Evolutionary conservation across 371 early-diverging fungal species (phyloP), one percentile per base, ranked within the genome.

Genomic region (Mortierella sp.): DNA sequence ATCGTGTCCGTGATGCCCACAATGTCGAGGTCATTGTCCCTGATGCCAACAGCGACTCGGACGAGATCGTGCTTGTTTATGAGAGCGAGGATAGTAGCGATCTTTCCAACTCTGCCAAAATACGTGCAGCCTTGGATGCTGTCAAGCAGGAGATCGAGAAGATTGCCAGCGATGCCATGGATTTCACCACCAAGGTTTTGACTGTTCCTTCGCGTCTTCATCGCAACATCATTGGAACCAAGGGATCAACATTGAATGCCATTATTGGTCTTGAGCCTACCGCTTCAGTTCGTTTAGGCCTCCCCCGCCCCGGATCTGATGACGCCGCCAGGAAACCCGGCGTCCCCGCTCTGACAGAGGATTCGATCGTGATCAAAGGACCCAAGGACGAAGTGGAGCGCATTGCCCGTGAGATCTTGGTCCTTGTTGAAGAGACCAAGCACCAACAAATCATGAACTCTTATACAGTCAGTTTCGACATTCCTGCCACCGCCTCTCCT

Each of bases 361-460:
- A 91, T 59, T 84, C 86, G 16, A 84, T 97, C 39, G 85, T 89
- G 50, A 82, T 98, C 66, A 90, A 89, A 64, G 98, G 98, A 38
- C 90, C 92, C 18, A 84, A 83, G 49, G 86, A 86, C 19, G 91
- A 93, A 26, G 97, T 94, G 0, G 87, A 86, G 12, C 86, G 89
- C 24, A 91, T 90, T 1, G 81, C 85, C 38, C 82, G 71, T 21
- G 90, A 90, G 69, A 81, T 98, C 52, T 67, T 80, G 31, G 86
- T 88, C 53, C 78, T 91, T 14, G 85, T 86, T 8, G 86, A 84
- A 18, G 93, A 89, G 42, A 84, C 87, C 59, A 90, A 91, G 64
- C 86, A 89, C 56, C 80, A 90, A 13, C 74, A 85, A 72, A 82
- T 84, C 34, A 81, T 89, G 81, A 86, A 86, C 72, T 86, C 92